Evolutionary conservation across 1,139 yeast genomes (phyloP).

Genomic region (Yarrowia galli): DNA sequence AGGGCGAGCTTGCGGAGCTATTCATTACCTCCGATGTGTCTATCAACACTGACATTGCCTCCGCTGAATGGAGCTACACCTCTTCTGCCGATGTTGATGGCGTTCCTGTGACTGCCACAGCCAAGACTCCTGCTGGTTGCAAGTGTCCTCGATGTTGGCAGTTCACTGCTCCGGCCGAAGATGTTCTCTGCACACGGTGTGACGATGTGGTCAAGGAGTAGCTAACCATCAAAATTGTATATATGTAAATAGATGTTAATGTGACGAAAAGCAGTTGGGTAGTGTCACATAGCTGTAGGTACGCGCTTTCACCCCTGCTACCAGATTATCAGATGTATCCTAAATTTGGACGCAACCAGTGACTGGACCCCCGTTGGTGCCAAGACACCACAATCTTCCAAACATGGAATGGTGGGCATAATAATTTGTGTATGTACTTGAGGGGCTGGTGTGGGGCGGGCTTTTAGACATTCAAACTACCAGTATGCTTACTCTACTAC

Average conservation of each 20-base stretch:
- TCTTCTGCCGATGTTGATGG: slow-evolving; percentile 49
- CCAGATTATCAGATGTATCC: too few relatives aligned
- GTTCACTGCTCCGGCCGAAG: slow-evolving; percentile 60
- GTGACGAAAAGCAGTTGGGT: too few relatives aligned
- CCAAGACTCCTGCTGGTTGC: slow-evolving; percentile 56
- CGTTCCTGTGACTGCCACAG: slow-evolving; percentile 51
- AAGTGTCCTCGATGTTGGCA: slow-evolving; percentile 98
- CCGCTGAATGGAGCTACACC: slow-evolving; percentile 49
- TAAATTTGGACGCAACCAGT: too few relatives aligned
- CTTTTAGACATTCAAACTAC: too few relatives aligned
- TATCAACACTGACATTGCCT: slow-evolving; percentile 48
- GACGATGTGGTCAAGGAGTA: slow-evolving; percentile 51
- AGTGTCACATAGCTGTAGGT: too few relatives aligned
- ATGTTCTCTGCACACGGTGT: slow-evolving; percentile 73
- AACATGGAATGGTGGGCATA: too few relatives aligned
- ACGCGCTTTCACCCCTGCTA: too few relatives aligned
- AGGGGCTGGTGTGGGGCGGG: too few relatives aligned
- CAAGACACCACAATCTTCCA: too few relatives aligned
- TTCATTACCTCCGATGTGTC: slow-evolving; percentile 67
- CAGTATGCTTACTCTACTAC: too few relatives aligned
- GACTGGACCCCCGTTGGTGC: too few relatives aligned
- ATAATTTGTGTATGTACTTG: too few relatives aligned
- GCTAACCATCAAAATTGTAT: slow-evolving; percentile 1
- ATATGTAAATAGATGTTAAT: slow-evolving; percentile 13
- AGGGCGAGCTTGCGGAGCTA: slow-evolving; percentile 57